These are phyloP conservation scores for Exophiala bonariae DNA, from an alignment of 2,329 filamentous ascomycete species.

Conservation along the genomic window DNA sequence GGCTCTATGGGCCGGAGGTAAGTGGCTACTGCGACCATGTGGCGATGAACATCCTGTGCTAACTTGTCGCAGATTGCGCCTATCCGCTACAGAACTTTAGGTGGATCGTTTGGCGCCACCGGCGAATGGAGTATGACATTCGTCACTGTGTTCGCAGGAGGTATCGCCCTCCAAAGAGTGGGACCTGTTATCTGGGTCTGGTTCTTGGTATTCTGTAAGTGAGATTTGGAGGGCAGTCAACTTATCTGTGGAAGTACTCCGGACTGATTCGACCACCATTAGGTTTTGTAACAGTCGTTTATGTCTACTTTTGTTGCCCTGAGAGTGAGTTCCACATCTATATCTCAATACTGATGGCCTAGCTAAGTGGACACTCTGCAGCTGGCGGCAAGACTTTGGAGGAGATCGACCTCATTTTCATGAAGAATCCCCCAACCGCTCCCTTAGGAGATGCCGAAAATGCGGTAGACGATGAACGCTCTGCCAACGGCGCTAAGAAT, in stretches of 20 bases:
- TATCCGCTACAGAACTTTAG: constrained; percentile 65
- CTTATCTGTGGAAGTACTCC: too few relatives aligned
- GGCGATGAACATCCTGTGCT: constrained; percentile 64
- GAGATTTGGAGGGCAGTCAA: too few relatives aligned
- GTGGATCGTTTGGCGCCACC: constrained; percentile 71
- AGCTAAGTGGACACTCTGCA: not conserved
- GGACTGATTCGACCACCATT: too few relatives aligned
- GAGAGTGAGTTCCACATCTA: constrained; percentile 45
- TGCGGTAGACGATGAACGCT: too few relatives aligned
- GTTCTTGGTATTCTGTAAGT: constrained; percentile 37
- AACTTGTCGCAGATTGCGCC: constrained; percentile 66
- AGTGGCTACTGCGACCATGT: constrained; percentile 39
- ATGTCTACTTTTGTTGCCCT: constrained; percentile 61
- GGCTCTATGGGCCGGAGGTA: constrained; percentile 44
- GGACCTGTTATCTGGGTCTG: constrained; percentile 49
- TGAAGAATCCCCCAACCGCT: constrained; percentile 36
- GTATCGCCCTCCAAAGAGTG: constrained; percentile 15
- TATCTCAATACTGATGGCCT: not conserved
- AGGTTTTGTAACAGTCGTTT: constrained; percentile 48
- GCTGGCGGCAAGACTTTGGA: constrained; percentile 59
- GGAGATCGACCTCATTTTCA: constrained; percentile 69
- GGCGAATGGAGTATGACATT: constrained; percentile 76
- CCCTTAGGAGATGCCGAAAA: not conserved
- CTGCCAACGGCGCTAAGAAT: too few relatives aligned
- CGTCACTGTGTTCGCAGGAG: constrained; percentile 71